Base-by-base conservation (phyloP, 768 basidiomycete genomes). In the Grammothele lineata region DNA sequence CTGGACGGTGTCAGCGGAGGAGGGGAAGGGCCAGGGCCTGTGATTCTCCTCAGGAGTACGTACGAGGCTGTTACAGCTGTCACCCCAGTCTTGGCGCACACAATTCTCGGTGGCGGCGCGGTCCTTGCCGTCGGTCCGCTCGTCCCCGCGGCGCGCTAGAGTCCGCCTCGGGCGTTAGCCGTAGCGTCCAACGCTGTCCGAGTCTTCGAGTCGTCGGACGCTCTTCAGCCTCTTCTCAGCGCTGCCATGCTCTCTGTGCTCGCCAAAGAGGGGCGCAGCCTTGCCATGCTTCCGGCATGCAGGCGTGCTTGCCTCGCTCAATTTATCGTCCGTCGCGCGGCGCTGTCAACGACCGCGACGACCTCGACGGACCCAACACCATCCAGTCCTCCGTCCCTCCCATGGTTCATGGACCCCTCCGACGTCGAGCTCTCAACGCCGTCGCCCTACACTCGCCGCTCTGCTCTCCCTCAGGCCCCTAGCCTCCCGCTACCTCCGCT, bases 381-480 rank as follows among this genome's bases (percentile, higher is more conserved):
- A 10, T 22, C 45, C 11, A 30, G 37, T 37, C 27, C 27, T 30
- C 27, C 50, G 11, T 41, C 54, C 10, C n/a, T 68, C 0, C 82
- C 85, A 22, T 87, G 87, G 87, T 90, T 90, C 56, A 68, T 90
- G 2, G 81, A 86, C 60, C 62, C 67, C 9, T 66, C 70, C 3
- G 63, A 67, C 7, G 37, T 41, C n/a, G 46, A 39, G 12, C 36
- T 27, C 0, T 19, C 40, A 17, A 11, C 34, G 8, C 40, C 36
- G 17, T 37, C 57, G 17, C 43, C 48, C 9, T 43, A 45, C 22
- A 35, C 25, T 1, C 49, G 42, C 18, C 54, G 37, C n/a, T 30
- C 38, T 21, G 17, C 27, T 46, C 56, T 15, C 41, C 52, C 17
- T 62, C 69, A 47, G 51, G 32, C 62, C 47, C 12, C 57, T 47